Evolutionary conservation across 1,284 basidiomycete species (phyloP), one percentile per base, ranked within the genome.

Genomic region (Mycena sp.): DNA sequence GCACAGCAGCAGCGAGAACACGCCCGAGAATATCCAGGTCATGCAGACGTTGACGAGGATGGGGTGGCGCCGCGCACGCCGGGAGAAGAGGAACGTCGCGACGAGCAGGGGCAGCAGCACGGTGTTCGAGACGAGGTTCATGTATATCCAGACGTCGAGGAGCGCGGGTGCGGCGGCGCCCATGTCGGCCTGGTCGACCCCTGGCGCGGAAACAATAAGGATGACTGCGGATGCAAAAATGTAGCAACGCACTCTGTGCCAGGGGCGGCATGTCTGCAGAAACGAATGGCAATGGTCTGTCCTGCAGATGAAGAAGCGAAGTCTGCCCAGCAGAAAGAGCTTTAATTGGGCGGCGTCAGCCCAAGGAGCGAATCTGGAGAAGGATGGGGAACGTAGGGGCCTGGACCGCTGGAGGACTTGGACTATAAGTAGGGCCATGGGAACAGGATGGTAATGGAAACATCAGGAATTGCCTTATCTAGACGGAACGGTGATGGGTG

Each of bases 21-120:
- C 71, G 1, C 80, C 81, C 5, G 76, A 80, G 61, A 85, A 74
- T 41, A 83, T 77, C 77, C 79, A 79, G 23, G 77, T 81, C 16
- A 84, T 74, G 58, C 81, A 81, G 10, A 85, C 73, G 50, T 81
- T 82, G 38, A 78, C 71, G 37, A 83, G 68, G 11, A 73, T 74
- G 3, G 74, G 72, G 64, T 77, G 77, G 45, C 76, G 73, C 50
- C 72, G 76, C 0, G 73, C 76, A n/a, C 65, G 66, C 56, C 71
- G 73, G 25, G 74, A 75, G 29, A 78, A 70, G 1, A 78, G 38
- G 64, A 81, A 79, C 2, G 79, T 80, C 19, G 66, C 65, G 44
- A 80, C 73, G 43, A 82, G 74, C 51, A 80, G 62, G 3, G 79
- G 78, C 23, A 81, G 69, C 12, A 80, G 61, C 43, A 81, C 70